Evolutionary conservation across 371 early-diverging fungal genomes (phyloP).

Genomic region (Mortierella polycephala): DNA sequence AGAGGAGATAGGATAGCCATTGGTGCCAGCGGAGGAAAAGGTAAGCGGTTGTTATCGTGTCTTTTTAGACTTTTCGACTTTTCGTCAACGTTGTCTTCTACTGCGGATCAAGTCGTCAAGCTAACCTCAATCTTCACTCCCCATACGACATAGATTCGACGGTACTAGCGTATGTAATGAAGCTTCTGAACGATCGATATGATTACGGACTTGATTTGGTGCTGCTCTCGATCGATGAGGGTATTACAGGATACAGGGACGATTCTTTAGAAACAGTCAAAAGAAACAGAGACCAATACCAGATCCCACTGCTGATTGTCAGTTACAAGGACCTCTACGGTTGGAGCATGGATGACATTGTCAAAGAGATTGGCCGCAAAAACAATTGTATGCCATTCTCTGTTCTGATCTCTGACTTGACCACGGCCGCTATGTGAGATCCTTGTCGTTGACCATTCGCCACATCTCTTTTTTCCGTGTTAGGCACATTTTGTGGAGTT

Average conservation of each 20-base stretch:
- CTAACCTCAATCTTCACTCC: background rate
- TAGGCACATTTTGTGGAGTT: constrained; percentile 98
- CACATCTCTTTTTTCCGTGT: too few relatives aligned
- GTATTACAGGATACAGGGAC: constrained; percentile 99
- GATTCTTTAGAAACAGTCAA: constrained; percentile 99
- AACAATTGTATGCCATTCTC: constrained; percentile 86
- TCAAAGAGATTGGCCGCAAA: constrained; percentile 93
- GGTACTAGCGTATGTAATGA: constrained; percentile 97
- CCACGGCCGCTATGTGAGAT: background rate
- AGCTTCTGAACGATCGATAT: constrained; percentile 94
- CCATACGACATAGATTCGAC: constrained; percentile 87
- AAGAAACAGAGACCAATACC: constrained; percentile 94
- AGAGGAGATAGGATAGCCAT: constrained; percentile 95
- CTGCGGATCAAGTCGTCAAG: constrained; percentile 20
- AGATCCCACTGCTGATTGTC: constrained; percentile 93
- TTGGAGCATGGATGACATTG: constrained; percentile 99
- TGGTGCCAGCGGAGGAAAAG: constrained; percentile 99
- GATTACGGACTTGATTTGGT: constrained; percentile 94
- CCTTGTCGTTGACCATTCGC: background rate
- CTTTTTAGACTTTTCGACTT: background rate
- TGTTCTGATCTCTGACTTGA: background rate
- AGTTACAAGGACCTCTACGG: constrained; percentile 97
- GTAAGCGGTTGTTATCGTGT: constrained; percentile 43
- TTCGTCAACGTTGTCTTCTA: constrained; percentile 1
- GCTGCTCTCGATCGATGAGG: constrained; percentile 99